These are phyloP conservation scores for Metarhizium robertsii DNA, from an alignment of 2,329 filamentous ascomycete species.

Conservation along the genomic window DNA sequence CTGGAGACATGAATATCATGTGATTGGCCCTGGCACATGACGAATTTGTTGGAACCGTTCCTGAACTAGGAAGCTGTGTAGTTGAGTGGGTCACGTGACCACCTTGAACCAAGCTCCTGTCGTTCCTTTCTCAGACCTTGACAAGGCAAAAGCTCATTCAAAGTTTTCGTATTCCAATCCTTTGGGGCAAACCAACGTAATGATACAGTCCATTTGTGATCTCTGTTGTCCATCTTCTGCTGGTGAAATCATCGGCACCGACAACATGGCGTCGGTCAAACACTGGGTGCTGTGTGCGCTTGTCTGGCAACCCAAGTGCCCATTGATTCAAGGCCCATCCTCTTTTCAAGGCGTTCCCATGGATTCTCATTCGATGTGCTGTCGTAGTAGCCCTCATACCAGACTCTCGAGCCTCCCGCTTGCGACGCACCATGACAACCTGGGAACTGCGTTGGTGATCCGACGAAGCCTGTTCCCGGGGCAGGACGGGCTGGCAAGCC, in stretches of 20 bases:
- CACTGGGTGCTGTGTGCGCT: neutral
- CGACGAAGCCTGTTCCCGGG: constrained; percentile 5
- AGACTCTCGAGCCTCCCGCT: neutral
- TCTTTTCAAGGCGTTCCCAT: constrained; percentile 51
- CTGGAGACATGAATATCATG: too few relatives aligned
- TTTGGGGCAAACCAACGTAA: neutral
- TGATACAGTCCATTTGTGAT: neutral
- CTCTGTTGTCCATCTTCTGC: neutral
- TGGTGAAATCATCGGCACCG: neutral
- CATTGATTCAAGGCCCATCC: constrained; percentile 30
- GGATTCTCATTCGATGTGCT: constrained; percentile 63
- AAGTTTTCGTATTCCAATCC: neutral
- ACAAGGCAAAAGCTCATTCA: too few relatives aligned
- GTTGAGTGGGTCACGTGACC: neutral
- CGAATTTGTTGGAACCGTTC: neutral
- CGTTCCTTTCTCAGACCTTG: neutral
- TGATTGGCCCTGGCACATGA: neutral
- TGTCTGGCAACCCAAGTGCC: constrained; percentile 34
- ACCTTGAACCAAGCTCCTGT: neutral
- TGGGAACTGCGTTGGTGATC: neutral
- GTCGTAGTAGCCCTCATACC: constrained; percentile 56
- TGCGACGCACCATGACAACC: neutral
- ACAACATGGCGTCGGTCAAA: neutral
- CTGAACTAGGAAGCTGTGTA: neutral
- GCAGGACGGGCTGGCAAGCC: constrained; percentile 24